Base-by-base conservation (phyloP, 345 rosid species). In the Heritiera fomes region DNA sequence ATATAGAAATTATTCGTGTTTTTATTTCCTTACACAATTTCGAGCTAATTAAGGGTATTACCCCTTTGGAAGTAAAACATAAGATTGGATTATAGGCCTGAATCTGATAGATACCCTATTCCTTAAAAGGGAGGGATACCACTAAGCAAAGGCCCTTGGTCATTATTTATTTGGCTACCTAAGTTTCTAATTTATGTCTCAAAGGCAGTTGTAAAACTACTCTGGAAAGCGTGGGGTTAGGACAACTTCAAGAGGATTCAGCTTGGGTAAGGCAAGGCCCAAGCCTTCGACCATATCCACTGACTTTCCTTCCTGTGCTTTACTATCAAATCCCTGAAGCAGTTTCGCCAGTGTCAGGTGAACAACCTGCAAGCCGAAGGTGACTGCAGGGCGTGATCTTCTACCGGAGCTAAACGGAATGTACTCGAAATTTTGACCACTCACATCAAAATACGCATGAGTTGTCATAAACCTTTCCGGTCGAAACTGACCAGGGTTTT, bases 351-450 rank as follows among this genome's bases (percentile, higher is more conserved):
- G 55, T 8, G 82, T 81, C 6, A 89, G 75, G 34, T 84, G 87
- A 65, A 84, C 88, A 32, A 88, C 82, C 62, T 82, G 84, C 40
- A 83, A 38, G 9, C 84, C 92, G 41, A 84, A 79, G 13, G 84
- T 80, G 70, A 81, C 67, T 49, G 87, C 91, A 12, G 94, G 94
- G 76, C 94, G 89, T 0, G 90, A 85, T 77, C 91, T 89, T 64
- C 92, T 82, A 0, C 94, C 94, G 0, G 63, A 61, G 53, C 92
- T 73, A 17, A 90, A 90, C 0, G 92, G 92, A 13, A 90, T 80
- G 69, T 78, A 86, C 80, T 68, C 82, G 14, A 84, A 85, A 4
- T 80, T 81, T 9, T 72, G 79, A 15, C 52, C 79, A 5, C 56
- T 60, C 11, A 65, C 20, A 46, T 84, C 83, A 8, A 71, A 28